These are phyloP conservation scores for Lantana camara DNA, from an alignment of 257 asterid species.

Conservation along the genomic window DNA sequence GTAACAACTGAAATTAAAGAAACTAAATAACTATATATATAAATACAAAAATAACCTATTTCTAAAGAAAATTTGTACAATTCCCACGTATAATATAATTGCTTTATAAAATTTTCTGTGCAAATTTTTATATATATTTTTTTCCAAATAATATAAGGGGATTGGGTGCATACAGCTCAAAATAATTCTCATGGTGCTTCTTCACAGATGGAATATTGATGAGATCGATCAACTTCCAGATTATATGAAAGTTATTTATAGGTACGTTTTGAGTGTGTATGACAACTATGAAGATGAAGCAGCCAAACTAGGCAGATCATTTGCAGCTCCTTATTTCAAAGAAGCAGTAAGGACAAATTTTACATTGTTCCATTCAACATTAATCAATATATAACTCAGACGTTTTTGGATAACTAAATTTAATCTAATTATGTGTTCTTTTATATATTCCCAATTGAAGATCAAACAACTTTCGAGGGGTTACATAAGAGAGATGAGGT, in stretches of 20 bases:
- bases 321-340: conserved; percentile 1
- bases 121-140: too few species aligned
- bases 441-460: not conserved
- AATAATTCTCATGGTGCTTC: not conserved
- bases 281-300: conserved; percentile 20
- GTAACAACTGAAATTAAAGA: too few species aligned
- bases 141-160: not conserved
- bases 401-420: too few species aligned
- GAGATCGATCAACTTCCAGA: conserved; percentile 27
- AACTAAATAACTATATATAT: too few species aligned
- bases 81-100: too few species aligned
- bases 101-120: too few species aligned
- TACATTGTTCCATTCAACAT: not conserved
- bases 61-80: too few species aligned
- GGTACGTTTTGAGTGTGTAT: not conserved
- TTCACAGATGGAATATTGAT: conserved; percentile 30
- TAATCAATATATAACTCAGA: too few species aligned
- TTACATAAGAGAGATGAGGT: conserved; percentile 3
- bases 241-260: conserved; percentile 30
- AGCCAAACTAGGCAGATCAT: conserved; percentile 5
- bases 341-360: conserved; percentile 16
- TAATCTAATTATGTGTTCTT: not conserved
- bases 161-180: not conserved
- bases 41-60: too few species aligned
- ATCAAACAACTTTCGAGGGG: not conserved